Conservation (phyloP, 192 early-diverging fungal genomes). For the Coemansia guatemalensis region DNA sequence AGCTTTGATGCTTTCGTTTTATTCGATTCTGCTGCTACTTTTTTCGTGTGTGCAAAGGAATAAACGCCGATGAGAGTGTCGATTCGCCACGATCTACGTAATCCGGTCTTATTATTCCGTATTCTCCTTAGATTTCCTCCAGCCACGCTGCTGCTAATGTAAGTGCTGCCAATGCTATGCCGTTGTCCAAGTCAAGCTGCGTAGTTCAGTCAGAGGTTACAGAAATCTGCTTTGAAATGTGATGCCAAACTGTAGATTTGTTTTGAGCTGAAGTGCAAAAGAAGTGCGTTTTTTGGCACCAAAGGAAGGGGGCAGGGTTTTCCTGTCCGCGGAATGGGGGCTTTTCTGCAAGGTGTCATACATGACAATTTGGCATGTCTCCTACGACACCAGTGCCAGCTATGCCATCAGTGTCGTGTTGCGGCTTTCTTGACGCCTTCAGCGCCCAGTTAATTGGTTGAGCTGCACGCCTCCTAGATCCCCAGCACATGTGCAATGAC, state of each 20-base stretch:
- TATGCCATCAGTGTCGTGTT: neutral
- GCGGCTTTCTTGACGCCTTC: neutral
- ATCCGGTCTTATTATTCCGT: neutral
- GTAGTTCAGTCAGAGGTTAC: neutral
- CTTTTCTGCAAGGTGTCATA: neutral
- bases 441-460: neutral
- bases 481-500: neutral
- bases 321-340: too few relatives aligned
- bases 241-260: neutral
- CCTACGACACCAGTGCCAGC: neutral
- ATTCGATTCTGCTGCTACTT: neutral
- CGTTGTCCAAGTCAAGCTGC: neutral
- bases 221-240: neutral
- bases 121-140: neutral
- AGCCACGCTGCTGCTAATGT: neutral
- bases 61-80: neutral
- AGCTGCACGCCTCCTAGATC: neutral
- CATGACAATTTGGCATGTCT: neutral
- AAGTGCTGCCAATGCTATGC: neutral
- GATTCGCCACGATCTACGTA: conserved; percentile 1
- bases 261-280: too few relatives aligned
- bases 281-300: too few relatives aligned
- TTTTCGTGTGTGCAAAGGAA: neutral
- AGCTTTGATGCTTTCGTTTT: neutral
- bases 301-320: neutral